phyloP scores from a whole-genome alignment of 2,329 filamentous ascomycete genomes.

The Fusarium beomiforme region DNA sequence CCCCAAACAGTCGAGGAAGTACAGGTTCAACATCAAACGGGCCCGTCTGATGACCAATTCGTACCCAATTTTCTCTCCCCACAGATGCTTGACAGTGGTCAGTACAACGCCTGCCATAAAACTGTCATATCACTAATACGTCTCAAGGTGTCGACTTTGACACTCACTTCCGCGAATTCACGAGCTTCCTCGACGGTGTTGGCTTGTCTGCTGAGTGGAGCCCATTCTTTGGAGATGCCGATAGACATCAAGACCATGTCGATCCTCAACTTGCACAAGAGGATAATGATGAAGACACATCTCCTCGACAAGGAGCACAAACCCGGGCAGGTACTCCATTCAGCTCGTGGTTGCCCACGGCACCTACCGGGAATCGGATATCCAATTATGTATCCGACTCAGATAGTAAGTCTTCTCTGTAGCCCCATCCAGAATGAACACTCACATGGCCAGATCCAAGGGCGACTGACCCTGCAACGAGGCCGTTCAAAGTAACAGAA shows the following conservation, averaged over 20 bases:
- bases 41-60: background rate
- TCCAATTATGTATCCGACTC: slow-evolving; percentile 21
- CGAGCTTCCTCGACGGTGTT: slow-evolving; percentile 51
- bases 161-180: slow-evolving; percentile 50
- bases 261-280: background rate
- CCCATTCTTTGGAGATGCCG: slow-evolving; percentile 47
- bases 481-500: slow-evolving; percentile 45
- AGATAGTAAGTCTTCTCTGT: slow-evolving; percentile 11
- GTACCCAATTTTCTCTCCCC: slow-evolving; percentile 1
- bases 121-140: too few species aligned
- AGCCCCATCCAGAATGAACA: accelerated
- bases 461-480: slow-evolving; percentile 2
- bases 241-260: slow-evolving; percentile 1
- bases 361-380: slow-evolving; percentile 44
- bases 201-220: slow-evolving; percentile 53
- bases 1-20: background rate
- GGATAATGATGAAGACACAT: background rate
- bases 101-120: background rate
- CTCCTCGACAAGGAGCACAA: background rate
- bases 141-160: slow-evolving; percentile 38
- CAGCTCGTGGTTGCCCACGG: slow-evolving; percentile 51
- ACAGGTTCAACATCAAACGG: background rate
- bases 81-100: slow-evolving; percentile 12
- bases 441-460: background rate
- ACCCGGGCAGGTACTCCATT: slow-evolving; percentile 47